A percentile compares a stretch with the other conserved stretches of the same genome.
phyloP scores from a whole-genome alignment of 2,329 filamentous ascomycete species.

The Triangularia verruculosa region DNA sequence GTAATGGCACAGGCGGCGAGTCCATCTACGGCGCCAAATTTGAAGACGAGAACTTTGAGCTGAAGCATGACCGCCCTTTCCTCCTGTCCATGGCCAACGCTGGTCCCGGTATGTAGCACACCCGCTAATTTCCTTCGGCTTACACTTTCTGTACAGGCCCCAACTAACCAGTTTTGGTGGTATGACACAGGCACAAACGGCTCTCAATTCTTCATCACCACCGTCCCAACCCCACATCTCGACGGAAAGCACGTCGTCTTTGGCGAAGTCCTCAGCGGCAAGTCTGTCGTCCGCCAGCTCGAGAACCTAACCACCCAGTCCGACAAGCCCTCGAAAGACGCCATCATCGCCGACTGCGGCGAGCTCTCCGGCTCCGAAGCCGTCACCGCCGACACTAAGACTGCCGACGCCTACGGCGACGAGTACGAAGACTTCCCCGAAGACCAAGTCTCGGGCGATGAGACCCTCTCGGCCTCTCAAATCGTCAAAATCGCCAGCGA shows the following conservation, averaged over 20 bases:
- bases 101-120: conserved; percentile 68
- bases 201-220: conserved; percentile 97
- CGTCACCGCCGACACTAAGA: conserved; percentile 58
- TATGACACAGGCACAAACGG: conserved; percentile 73
- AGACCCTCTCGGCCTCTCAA: conserved; percentile 62
- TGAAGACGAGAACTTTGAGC: conserved; percentile 90
- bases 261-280: conserved; percentile 88
- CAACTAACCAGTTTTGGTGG: neutral
- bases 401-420: conserved; percentile 79
- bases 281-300: conserved; percentile 84
- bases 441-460: conserved; percentile 55
- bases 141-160: neutral
- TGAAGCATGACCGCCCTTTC: conserved; percentile 91
- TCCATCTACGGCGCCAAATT: conserved; percentile 98
- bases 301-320: conserved; percentile 76
- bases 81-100: conserved; percentile 97
- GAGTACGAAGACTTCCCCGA: conserved; percentile 95
- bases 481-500: conserved; percentile 77
- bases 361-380: conserved; percentile 74
- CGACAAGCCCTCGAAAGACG: conserved; percentile 76
- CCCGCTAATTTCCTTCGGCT: neutral
- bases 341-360: conserved; percentile 77
- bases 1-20: conserved; percentile 93
- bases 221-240: conserved; percentile 88
- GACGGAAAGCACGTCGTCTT: conserved; percentile 98